phyloP scores from a whole-genome alignment of 352 stramenopile species.

The Globisporangium paddicum region DNA sequence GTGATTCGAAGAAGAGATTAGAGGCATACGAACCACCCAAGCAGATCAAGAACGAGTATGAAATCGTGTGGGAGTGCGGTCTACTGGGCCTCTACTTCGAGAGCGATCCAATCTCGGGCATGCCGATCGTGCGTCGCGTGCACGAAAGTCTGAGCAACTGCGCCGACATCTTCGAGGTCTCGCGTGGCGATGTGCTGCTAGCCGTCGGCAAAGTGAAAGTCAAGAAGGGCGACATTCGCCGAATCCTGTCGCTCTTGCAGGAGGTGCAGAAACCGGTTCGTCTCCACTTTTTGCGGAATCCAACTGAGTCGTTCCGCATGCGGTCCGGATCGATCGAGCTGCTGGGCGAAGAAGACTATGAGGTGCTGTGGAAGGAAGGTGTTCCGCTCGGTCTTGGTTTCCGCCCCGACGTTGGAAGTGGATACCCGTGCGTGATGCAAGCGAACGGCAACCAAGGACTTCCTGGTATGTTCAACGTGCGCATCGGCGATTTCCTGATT shows the following conservation, averaged over 20 bases:
- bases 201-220: slow-evolving; percentile 73
- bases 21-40: slow-evolving; percentile 59
- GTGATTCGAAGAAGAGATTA: slow-evolving; percentile 53
- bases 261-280: slow-evolving; percentile 81
- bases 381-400: slow-evolving; percentile 80
- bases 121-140: slow-evolving; percentile 84
- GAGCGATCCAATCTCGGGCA: slow-evolving; percentile 69
- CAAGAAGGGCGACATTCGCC: slow-evolving; percentile 77
- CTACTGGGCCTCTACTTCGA: slow-evolving; percentile 83
- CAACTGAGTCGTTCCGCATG: slow-evolving; percentile 62
- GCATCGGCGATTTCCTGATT: slow-evolving; percentile 67
- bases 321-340: slow-evolving; percentile 67
- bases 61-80: slow-evolving; percentile 86
- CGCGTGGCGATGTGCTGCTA: slow-evolving; percentile 71
- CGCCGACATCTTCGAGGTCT: slow-evolving; percentile 82
- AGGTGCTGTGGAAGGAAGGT: slow-evolving; percentile 84
- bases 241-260: slow-evolving; percentile 69
- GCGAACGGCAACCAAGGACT: slow-evolving; percentile 73
- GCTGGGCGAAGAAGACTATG: slow-evolving; percentile 82
- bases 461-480: slow-evolving; percentile 85
- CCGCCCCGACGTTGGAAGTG: slow-evolving; percentile 65
- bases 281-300: slow-evolving; percentile 69
- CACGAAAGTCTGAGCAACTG: slow-evolving; percentile 86
- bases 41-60: slow-evolving; percentile 75
- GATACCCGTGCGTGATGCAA: slow-evolving; percentile 73